Evolutionary conservation across 768 basidiomycete genomes (phyloP), one percentile per base, ranked within the genome.

Genomic region (Cystobasidium ongulense): DNA sequence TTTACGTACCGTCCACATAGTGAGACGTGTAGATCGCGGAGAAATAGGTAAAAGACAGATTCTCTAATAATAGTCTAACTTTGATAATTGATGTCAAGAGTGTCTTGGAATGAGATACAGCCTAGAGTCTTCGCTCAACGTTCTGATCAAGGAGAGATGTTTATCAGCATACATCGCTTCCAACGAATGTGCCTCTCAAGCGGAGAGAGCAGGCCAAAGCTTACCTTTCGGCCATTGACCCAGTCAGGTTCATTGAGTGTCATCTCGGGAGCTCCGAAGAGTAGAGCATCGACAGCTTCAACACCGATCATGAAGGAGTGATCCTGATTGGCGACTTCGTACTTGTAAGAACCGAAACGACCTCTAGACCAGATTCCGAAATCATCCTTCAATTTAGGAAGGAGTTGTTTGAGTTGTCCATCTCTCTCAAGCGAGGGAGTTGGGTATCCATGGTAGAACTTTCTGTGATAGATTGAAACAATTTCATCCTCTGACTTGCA

Each of bases 391-490:
- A 82, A 75, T 17, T 73, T 75, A 36, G 82, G 82, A 18, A 83
- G 77, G 73, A 82, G 79, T 25, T 74, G 54, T 33, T 78, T 78
- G 59, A 83, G 74, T 39, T 82, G 81, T 27, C 76, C 78, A 53
- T 83, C 80, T 63, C 82, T 78, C 29, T 79, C 78, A 35, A 83
- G 77, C 13, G 80, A 79, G 0, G 82, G 82, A 41, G 82, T 82
- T 4, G 82, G 82, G 76, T 80, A 80, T 50, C 79, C 78, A 75
- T 80, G 78, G 75, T 78, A 64, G 76, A 77, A 74, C 23, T 63
- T 67, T 18, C 25, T 7, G 53, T 64, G 29, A 75, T 83, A 83
- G 35, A 79, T 76, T 52, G 78, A 80, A 31, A 83, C 82, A 39
- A 83, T 80, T 77, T 83, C 81, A 74, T 83, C 82, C 31, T 75